Evolutionary conservation across 2,329 filamentous ascomycete species (phyloP), one percentile per base, ranked within the genome.

Genomic region (Trichoderma asperellum): DNA sequence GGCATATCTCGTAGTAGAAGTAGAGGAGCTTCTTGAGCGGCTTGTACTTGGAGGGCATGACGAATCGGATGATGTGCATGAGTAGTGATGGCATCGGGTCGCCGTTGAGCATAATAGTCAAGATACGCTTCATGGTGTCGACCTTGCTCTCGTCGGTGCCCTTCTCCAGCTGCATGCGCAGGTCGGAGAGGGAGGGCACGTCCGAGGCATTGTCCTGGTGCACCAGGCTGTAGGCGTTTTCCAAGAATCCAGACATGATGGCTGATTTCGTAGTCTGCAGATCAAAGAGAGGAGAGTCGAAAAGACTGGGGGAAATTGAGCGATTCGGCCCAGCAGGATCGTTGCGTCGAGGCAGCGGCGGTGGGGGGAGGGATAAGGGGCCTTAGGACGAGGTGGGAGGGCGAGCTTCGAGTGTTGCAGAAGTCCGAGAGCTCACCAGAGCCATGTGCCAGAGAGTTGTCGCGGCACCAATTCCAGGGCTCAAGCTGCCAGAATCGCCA

Each of bases 21-120:
- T 99, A 99, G 68, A 99, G 88, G 71, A 99, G 87, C 85, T 99
- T 99, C 88, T 99, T 99, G 76, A 99, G 85, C 53, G 91, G 85
- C 84, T 99, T 99, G 82, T 92, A 93, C 85, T 96, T 97, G 72
- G 94, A 97, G 16, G 96, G 96, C 96, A 99, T 99, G 76, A 99
- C 94, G 80, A 99, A 99, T 80, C 96, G 93, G 81, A 99, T 99
- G 78, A 99, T 99, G 84, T 98, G 96, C 96, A 99, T 99, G 75
- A 99, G 89, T 24, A 99, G 87, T 75, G 94, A 91, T 32, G 94
- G 92, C 91, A 99, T 96, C 52, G 96, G 91, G 79, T 99, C 95
- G 75, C 96, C 96, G 80, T 98, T 98, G 77, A 99, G 89, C 96
- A 99, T 98, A 79, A 97, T 89, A 72, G 93, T 97, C 79, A 98